Percentiles rank a stretch among this genome's conserved stretches.
These are phyloP conservation scores for Fusarium abutilonis DNA, from an alignment of 2,329 filamentous ascomycete genomes.

Conservation along the genomic window DNA sequence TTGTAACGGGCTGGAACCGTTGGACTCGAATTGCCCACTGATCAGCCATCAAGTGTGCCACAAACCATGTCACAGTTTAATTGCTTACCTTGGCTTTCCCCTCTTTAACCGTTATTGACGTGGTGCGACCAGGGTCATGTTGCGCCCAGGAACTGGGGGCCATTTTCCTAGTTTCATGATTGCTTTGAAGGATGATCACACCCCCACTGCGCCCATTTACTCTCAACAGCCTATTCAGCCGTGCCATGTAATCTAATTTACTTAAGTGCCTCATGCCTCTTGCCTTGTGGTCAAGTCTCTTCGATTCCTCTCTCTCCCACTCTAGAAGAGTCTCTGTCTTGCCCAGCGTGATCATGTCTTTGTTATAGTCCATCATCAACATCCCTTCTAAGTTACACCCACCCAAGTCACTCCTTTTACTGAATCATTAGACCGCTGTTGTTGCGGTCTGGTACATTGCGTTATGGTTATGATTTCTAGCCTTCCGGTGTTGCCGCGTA, in stretches of 20 bases:
- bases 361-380: conserved; percentile 31
- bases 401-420: conserved; percentile 44
- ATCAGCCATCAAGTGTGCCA: conserved; percentile 24
- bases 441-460: conserved; percentile 16
- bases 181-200: conserved; percentile 35
- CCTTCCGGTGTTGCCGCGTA: conserved; percentile 37
- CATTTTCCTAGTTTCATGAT: conserved; percentile 35
- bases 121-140: conserved; percentile 25
- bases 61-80: conserved; percentile 32
- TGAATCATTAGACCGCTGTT: conserved; percentile 17
- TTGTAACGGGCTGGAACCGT: conserved; percentile 1
- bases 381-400: conserved; percentile 26
- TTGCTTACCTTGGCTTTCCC: conserved; percentile 35
- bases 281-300: background rate
- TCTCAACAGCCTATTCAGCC: conserved; percentile 6
- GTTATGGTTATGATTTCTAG: conserved; percentile 45
- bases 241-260: conserved; percentile 25
- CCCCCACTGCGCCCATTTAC: conserved; percentile 38
- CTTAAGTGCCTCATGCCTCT: conserved; percentile 37
- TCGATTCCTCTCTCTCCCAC: background rate
- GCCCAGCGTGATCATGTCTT: conserved; percentile 34
- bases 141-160: conserved; percentile 28
- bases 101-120: conserved; percentile 35
- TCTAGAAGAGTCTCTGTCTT: conserved; percentile 13
- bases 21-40: conserved; percentile 11